Evolutionary conservation across 2,329 filamentous ascomycete species (phyloP), one percentile per base, ranked within the genome.

Genomic region (Tympanopsis confertula): DNA sequence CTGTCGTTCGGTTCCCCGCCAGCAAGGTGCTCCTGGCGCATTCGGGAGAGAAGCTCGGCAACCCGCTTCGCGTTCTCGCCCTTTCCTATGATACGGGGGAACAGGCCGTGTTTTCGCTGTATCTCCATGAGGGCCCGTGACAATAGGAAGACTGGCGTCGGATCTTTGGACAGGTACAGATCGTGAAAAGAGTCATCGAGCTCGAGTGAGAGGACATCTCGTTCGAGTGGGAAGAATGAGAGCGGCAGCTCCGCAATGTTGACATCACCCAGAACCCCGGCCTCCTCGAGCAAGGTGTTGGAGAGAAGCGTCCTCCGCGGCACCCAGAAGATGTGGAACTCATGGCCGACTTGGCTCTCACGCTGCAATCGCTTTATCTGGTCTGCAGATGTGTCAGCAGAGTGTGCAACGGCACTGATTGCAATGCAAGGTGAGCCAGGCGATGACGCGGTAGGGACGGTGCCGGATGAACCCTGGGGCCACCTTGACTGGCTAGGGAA

Each of bases 321-420:
- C 30, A 94, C 84, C 85, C 91, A 96, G 55, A 95, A 89, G 49
- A 98, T 82, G 44, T 88, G 89, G 55, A 96, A 94, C 50, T 98
- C 89, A 71, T 98, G 91, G 47, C 87, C 85, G 35, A 81, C 85
- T 51, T 86, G 82, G 54, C 83, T 88, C 58, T 91, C 86, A 52
- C 82, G 82, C 50, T 89, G 86, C 41, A 96, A 69, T 42, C 85
- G 80, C 57, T 88, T 89, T 50, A 96, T 87, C 65, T 96, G 87
- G 48, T 85, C 89, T 95, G 53, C 37, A 50, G 33, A 44, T 39
- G 10, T 71, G 70, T 82, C 60, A 82, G 75, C 66, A 65, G 29
- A 17, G 35, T 29, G 44, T 36, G 38, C 40, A 39, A 43, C 29
- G 20, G 38, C 35, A n/a, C 37, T 37, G 13, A 28, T 37, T 28